Evolutionary conservation across 2,329 filamentous ascomycete species (phyloP).

Genomic region (Sphaerostilbella broomeana): DNA sequence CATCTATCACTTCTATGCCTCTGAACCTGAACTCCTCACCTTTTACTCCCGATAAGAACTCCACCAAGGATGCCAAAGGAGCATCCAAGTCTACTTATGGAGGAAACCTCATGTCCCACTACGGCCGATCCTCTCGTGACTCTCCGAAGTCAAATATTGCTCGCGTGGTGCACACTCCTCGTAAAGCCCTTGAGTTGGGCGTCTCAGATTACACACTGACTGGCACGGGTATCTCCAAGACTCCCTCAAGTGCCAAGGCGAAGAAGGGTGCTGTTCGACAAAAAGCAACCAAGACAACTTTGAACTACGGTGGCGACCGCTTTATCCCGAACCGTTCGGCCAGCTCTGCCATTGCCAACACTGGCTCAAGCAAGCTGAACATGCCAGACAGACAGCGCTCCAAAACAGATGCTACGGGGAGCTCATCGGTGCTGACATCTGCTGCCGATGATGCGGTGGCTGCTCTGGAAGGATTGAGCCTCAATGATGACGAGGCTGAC

Average conservation of each 20-base stretch:
- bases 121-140: conserved; percentile 67
- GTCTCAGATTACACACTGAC: conserved; percentile 89
- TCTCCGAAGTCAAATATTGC: conserved; percentile 97
- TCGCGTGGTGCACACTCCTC: conserved; percentile 64
- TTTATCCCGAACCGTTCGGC: conserved; percentile 93
- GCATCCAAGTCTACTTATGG: conserved; percentile 69
- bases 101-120: conserved; percentile 71
- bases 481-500: conserved; percentile 62
- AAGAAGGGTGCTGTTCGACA: conserved; percentile 48
- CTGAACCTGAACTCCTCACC: conserved; percentile 61
- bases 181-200: conserved; percentile 77
- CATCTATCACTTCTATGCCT: conserved; percentile 42
- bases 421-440: conserved; percentile 68
- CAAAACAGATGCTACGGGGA: conserved; percentile 57
- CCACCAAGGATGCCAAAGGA: conserved; percentile 45
- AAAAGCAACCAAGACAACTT: conserved; percentile 67
- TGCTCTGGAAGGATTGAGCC: conserved; percentile 71
- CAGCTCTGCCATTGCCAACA: conserved; percentile 80
- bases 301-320: conserved; percentile 76
- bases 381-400: conserved; percentile 61
- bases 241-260: conserved; percentile 50
- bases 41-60: conserved; percentile 63
- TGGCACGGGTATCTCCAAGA: conserved; percentile 65
- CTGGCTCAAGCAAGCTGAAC: conserved; percentile 78
- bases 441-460: conserved; percentile 74